These are phyloP conservation scores for Agarophyton chilense DNA, from an alignment of 23 red algal species.

Conservation along the genomic window DNA sequence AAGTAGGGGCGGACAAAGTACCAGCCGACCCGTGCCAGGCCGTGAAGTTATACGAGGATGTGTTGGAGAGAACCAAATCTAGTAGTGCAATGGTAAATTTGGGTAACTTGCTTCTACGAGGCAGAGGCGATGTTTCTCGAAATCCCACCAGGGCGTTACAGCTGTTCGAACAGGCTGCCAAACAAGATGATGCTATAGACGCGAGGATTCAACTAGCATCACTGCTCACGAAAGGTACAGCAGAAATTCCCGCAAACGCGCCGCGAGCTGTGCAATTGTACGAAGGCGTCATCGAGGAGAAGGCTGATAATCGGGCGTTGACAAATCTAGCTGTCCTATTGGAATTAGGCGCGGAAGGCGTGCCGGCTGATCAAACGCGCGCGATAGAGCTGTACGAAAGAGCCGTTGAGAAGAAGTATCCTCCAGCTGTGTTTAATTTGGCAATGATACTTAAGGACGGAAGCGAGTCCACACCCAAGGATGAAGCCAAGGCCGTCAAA, in stretches of 20 bases:
- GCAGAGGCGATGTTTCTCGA: neutral
- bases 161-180: constrained; percentile 1
- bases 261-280: constrained; percentile 14
- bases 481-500: neutral
- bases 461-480: neutral
- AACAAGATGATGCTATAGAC: neutral
- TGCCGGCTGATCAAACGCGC: neutral
- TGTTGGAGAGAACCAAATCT: neutral
- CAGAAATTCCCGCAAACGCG: neutral
- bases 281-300: constrained; percentile 15
- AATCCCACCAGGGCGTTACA: constrained; percentile 4
- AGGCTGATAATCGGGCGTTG: constrained; percentile 9
- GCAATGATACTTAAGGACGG: constrained; percentile 2
- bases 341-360: neutral
- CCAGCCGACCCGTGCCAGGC: neutral
- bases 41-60: constrained; percentile 4
- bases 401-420: constrained; percentile 8
- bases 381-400: constrained; percentile 4
- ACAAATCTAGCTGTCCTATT: constrained; percentile 8
- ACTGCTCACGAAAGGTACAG: neutral
- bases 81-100: constrained; percentile 9
- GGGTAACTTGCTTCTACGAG: neutral
- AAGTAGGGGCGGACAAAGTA: neutral
- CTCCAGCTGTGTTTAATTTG: constrained; percentile 19
- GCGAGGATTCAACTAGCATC: constrained; percentile 20